Conservation (phyloP, 2,329 filamentous ascomycete species). For the Talaromyces sp. region DNA sequence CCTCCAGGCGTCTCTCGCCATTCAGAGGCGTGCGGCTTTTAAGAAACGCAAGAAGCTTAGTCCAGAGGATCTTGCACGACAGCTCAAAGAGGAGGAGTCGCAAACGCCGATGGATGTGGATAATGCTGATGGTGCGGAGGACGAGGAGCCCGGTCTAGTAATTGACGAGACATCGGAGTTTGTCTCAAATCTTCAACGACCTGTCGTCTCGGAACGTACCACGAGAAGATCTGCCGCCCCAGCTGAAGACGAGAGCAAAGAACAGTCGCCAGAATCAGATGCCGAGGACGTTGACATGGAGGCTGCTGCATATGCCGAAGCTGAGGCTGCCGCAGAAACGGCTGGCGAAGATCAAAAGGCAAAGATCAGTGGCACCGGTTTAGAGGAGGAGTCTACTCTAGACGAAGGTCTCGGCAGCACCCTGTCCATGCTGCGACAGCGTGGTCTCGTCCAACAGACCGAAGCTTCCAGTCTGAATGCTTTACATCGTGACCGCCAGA, state of each 20-base stretch:
- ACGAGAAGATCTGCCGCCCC: conserved; percentile 29
- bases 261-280: conserved; percentile 14
- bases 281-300: conserved; percentile 24
- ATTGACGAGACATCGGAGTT: conserved; percentile 96
- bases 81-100: conserved; percentile 60
- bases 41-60: conserved; percentile 87
- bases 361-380: conserved; percentile 57
- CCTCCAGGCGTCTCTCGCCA: conserved; percentile 75
- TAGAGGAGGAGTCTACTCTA: conserved; percentile 80
- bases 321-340: conserved; percentile 26
- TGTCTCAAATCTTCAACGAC: conserved; percentile 74
- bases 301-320: conserved; percentile 48
- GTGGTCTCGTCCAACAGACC: conserved; percentile 67
- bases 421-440: conserved; percentile 74
- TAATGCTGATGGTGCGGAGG: conserved; percentile 45
- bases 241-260: conserved; percentile 22
- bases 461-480: conserved; percentile 60
- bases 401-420: conserved; percentile 74
- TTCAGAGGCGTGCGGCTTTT: conserved; percentile 74
- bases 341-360: conserved; percentile 51
- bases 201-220: conserved; percentile 51
- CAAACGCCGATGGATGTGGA: conserved; percentile 54
- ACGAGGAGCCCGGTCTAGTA: conserved; percentile 61
- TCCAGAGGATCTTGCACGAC: conserved; percentile 79
- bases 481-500: conserved; percentile 63